Conservation (phyloP, 176 grass and related monocot genomes). For the Aegilops sharonensis region DNA sequence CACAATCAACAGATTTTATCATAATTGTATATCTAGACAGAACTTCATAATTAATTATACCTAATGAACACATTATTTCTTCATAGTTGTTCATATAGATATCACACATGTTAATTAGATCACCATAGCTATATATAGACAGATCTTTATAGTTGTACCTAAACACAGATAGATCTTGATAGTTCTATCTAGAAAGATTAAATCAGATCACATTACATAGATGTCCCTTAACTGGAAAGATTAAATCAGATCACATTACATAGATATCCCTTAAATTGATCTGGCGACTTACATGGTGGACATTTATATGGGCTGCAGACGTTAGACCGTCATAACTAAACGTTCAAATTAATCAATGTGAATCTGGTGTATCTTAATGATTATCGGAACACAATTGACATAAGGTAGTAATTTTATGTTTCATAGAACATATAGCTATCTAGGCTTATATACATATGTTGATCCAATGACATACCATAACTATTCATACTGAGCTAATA, state of each 20-base stretch:
- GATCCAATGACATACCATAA: too few relatives aligned
- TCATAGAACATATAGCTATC: too few relatives aligned
- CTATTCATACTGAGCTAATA: too few relatives aligned
- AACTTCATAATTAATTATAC: not conserved
- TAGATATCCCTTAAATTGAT: too few relatives aligned
- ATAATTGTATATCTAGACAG: not conserved
- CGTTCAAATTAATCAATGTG: too few relatives aligned
- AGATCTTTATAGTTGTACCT: not conserved
- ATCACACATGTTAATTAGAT: not conserved
- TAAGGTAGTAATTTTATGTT: too few relatives aligned
- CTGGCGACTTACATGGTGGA: too few relatives aligned
- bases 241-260: not conserved
- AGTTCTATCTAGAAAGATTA: not conserved
- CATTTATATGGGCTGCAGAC: too few relatives aligned
- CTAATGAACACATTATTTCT: not conserved
- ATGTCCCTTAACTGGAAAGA: not conserved
- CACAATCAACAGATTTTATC: not conserved
- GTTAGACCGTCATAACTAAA: too few relatives aligned
- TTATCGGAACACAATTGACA: too few relatives aligned
- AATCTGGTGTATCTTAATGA: too few relatives aligned
- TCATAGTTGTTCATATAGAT: not conserved
- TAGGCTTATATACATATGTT: too few relatives aligned
- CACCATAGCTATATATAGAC: not conserved
- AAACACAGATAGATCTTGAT: not conserved
- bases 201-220: not conserved